phyloP scores from a whole-genome alignment of 805 yeast genomes.

The Tetrapisispora arboricola region DNA sequence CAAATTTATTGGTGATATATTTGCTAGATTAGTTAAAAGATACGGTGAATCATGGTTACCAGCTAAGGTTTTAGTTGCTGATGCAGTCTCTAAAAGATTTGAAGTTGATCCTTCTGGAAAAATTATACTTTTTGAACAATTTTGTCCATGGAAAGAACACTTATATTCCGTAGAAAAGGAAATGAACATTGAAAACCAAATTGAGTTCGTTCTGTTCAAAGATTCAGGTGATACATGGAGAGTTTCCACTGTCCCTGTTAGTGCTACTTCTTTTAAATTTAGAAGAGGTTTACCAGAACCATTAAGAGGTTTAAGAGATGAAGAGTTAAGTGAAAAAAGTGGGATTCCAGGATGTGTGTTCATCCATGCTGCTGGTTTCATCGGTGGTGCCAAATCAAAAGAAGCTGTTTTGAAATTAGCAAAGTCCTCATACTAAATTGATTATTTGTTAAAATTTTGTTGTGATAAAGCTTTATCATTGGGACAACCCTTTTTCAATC shows the following conservation, averaged over 20 bases:
- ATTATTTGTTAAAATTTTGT: too few species aligned
- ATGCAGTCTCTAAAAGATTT: slow-evolving; percentile 53
- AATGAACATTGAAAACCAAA: slow-evolving; percentile 39
- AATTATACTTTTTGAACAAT: slow-evolving; percentile 60
- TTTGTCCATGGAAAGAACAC: slow-evolving; percentile 95
- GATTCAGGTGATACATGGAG: slow-evolving; percentile 73
- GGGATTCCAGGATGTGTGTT: slow-evolving; percentile 87
- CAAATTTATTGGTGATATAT: slow-evolving; percentile 73
- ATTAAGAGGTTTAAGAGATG: slow-evolving; percentile 95
- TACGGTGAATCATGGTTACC: slow-evolving; percentile 87
- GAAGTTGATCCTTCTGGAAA: slow-evolving; percentile 59
- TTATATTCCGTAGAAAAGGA: slow-evolving; percentile 62
- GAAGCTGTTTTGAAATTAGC: slow-evolving; percentile 79
- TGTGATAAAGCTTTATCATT: too few species aligned
- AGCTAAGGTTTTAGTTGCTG: slow-evolving; percentile 65
- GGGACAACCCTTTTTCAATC: too few species aligned
- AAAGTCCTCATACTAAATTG: slow-evolving; percentile 27
- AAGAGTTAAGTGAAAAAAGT: slow-evolving; percentile 54
- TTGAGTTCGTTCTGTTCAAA: slow-evolving; percentile 68
- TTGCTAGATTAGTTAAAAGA: slow-evolving; percentile 52
- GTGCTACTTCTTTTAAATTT: slow-evolving; percentile 67
- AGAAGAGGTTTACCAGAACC: slow-evolving; percentile 81
- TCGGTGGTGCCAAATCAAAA: slow-evolving; percentile 80
- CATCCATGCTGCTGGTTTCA: slow-evolving; percentile 94
- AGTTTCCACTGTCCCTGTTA: slow-evolving; percentile 84